These are phyloP conservation scores for Lichtheimia ramosa DNA, from an alignment of 371 early-diverging fungal genomes.

Conservation along the genomic window DNA sequence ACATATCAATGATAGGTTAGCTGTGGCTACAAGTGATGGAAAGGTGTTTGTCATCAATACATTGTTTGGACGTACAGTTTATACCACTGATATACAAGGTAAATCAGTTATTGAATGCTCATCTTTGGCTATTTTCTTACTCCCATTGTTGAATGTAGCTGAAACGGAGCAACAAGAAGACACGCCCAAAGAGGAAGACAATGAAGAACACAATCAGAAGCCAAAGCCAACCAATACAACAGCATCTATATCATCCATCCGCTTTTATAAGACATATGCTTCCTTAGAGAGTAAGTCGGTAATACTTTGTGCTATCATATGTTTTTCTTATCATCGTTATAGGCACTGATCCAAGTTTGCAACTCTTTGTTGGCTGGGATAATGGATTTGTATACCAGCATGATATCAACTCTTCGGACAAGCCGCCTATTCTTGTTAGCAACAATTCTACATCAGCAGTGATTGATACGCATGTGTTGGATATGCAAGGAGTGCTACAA, in stretches of 20 bases:
- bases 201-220: too few species aligned
- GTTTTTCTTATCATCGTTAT: background rate
- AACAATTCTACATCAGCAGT: constrained; percentile 7
- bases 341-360: constrained; percentile 1
- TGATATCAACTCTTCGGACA: constrained; percentile 6
- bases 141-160: too few species aligned
- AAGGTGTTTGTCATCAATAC: constrained; percentile 4
- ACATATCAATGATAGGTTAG: background rate
- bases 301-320: background rate
- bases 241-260: background rate
- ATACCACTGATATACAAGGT: constrained; percentile 8
- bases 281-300: constrained; percentile 2
- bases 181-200: too few species aligned
- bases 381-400: constrained; percentile 40
- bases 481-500: constrained; percentile 21
- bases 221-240: too few species aligned
- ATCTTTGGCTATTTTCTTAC: too few species aligned
- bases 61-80: background rate
- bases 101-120: background rate
- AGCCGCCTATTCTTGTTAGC: background rate
- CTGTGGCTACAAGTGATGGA: background rate
- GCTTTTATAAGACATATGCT: constrained; percentile 1
- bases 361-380: constrained; percentile 26
- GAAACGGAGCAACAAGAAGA: too few species aligned
- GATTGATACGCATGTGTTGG: constrained; percentile 22